Conservation (phyloP, 306 rosid species). For the Vigna trinervia region DNA sequence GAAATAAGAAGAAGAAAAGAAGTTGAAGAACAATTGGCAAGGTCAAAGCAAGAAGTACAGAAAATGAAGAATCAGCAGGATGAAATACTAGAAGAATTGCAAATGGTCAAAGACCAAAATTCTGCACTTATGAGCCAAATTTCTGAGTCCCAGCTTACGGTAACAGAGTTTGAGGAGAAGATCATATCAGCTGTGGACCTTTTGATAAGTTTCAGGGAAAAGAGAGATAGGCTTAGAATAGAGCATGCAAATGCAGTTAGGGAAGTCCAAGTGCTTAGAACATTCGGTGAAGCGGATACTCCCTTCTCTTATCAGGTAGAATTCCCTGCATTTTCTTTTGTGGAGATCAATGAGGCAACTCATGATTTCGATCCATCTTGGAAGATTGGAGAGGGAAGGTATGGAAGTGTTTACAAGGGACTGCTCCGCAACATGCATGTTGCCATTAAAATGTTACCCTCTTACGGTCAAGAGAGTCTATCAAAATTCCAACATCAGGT, state of each 20-base stretch:
- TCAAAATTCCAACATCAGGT: constrained; percentile 75
- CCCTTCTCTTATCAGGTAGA: constrained; percentile 51
- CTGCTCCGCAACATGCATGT: constrained; percentile 77
- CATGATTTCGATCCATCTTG: constrained; percentile 82
- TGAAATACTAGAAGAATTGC: constrained; percentile 55
- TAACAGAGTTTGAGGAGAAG: constrained; percentile 81
- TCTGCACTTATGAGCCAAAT: constrained; percentile 55
- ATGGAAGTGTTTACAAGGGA: constrained; percentile 89
- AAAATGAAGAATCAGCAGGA: constrained; percentile 54
- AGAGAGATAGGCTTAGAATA: constrained; percentile 65
- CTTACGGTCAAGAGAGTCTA: constrained; percentile 78
- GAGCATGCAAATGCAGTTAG: constrained; percentile 64
- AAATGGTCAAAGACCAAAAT: constrained; percentile 58
- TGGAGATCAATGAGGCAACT: constrained; percentile 89
- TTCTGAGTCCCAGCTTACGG: constrained; percentile 54
- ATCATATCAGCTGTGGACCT: constrained; percentile 77
- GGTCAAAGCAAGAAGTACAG: constrained; percentile 61
- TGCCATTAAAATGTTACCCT: constrained; percentile 93
- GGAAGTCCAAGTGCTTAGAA: constrained; percentile 61
- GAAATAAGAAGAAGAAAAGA: constrained; percentile 66
- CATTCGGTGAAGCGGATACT: constrained; percentile 49
- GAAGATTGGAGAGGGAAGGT: constrained; percentile 92
- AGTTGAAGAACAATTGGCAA: constrained; percentile 59
- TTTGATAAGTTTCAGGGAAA: constrained; percentile 79
- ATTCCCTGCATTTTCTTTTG: constrained; percentile 80